A percentile compares a stretch with the other conserved stretches of the same genome.
Conservation (phyloP, 441 rosid species). For the Euphorbia schlechtendalii region DNA sequence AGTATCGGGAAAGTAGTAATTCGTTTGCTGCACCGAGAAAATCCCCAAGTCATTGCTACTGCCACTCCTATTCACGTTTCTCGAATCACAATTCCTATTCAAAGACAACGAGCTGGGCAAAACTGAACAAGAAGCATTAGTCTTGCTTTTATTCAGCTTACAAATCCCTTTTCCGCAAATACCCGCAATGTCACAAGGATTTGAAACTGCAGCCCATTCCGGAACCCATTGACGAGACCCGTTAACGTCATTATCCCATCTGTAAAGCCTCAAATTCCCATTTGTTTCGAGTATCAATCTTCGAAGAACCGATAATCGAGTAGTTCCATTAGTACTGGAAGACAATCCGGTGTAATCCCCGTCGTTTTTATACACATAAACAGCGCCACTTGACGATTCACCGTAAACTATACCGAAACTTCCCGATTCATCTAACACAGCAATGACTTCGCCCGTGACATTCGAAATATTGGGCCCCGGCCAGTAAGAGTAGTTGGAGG, state of each 20-base stretch:
- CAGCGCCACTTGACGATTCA: slow-evolving; percentile 65
- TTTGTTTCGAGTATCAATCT: slow-evolving; percentile 65
- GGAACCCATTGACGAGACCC: slow-evolving; percentile 80
- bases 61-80: slow-evolving; percentile 24
- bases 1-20: slow-evolving; percentile 57
- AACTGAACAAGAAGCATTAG: slow-evolving; percentile 67
- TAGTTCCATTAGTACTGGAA: slow-evolving; percentile 33
- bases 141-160: slow-evolving; percentile 55
- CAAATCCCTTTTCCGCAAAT: slow-evolving; percentile 83
- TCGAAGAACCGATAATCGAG: slow-evolving; percentile 34
- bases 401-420: slow-evolving; percentile 83
- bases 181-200: slow-evolving; percentile 83
- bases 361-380: slow-evolving; percentile 64
- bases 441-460: slow-evolving; percentile 74
- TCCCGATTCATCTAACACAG: slow-evolving; percentile 62
- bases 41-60: slow-evolving; percentile 26
- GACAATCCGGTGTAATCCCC: slow-evolving; percentile 40
- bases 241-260: slow-evolving; percentile 75
- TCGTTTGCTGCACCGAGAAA: slow-evolving; percentile 57
- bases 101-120: slow-evolving; percentile 54
- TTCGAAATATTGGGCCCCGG: slow-evolving; percentile 78
- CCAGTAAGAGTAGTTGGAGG: slow-evolving; percentile 76
- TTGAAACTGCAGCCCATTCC: slow-evolving; percentile 90
- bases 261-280: slow-evolving; percentile 69
- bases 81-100: slow-evolving; percentile 35